Base-by-base conservation (phyloP, 2,329 filamentous ascomycete species). In the Aureobasidium sp. region DNA sequence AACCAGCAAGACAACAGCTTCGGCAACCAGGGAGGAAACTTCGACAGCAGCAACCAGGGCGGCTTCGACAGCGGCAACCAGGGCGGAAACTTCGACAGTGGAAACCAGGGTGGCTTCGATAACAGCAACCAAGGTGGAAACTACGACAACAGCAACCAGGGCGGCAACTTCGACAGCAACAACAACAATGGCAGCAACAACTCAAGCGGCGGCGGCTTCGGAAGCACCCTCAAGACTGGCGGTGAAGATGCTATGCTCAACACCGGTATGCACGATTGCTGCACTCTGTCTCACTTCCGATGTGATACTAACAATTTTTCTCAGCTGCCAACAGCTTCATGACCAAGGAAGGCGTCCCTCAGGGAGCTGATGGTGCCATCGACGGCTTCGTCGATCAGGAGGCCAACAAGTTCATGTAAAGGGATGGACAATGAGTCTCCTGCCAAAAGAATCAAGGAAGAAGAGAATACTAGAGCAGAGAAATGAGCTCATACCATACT, bases 281-380 rank as follows among this genome's bases (percentile, higher is more conserved):
- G 23, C 44, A 61, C 36, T n/a, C 26, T 32, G 7, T 52, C n/a
- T 36, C 29, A 36, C 23, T 13, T 23, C 27, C 20, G 41, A 34
- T 44, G 41, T 15, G 3, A 9, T 1, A 34, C 23, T 34, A 42
- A 50, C n/a, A 32, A 36, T 23, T 13, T 20, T 10, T 37, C 15
- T 37, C 52, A 66, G 64, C 66, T 50, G 62, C 65, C 52, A 67
- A 67, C 63, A 44, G 17, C 9, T 67, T 67, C 63, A 23, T 63
- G 55, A 67, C 29, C 63, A 67, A 67, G 59, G 65, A 67, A 27
- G 65, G 65, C 46, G 63, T 67, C 7, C 65, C 65, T 26, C 20
- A 39, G 15, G 64, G 65, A 15, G 63, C 60, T 13, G 65, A 67
- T 52, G 36, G 50, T n/a, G 37, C 53, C 12, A 50, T 66, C 42